These are phyloP conservation scores for Eutrema salsugineum DNA, from an alignment of 441 rosid species.

Conservation along the genomic window DNA sequence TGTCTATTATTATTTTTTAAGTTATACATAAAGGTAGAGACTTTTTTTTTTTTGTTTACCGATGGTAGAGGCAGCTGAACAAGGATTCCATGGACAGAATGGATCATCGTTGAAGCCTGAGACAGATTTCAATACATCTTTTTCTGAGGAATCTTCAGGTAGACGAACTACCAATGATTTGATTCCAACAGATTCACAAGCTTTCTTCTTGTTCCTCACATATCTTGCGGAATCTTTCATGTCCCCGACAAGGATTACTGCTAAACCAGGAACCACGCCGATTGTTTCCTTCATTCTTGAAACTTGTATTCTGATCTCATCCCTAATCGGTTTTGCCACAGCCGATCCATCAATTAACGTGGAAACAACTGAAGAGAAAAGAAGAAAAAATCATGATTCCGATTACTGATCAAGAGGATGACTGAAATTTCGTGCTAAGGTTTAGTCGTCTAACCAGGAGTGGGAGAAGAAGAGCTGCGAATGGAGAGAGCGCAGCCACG, in stretches of 20 bases:
- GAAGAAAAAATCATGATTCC: neutral
- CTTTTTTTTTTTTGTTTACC: conserved; percentile 35
- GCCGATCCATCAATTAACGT: conserved; percentile 86
- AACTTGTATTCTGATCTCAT: conserved; percentile 61
- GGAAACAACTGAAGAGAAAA: conserved; percentile 41
- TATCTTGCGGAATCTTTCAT: conserved; percentile 85
- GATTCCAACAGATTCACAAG: conserved; percentile 83
- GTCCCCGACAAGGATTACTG: conserved; percentile 82
- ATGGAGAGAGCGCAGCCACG: conserved; percentile 29
- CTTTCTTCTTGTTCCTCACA: conserved; percentile 85
- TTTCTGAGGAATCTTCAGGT: conserved; percentile 55
- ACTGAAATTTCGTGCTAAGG: no score
- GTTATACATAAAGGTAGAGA: neutral
- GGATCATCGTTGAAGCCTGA: conserved; percentile 60
- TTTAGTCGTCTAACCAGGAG: no score
- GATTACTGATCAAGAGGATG: neutral
- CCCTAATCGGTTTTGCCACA: conserved; percentile 66
- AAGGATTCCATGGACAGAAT: conserved; percentile 85
- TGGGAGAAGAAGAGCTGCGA: neutral
- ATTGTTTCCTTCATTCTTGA: conserved; percentile 67
- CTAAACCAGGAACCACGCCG: conserved; percentile 76
- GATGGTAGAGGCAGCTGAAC: conserved; percentile 85
- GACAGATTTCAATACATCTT: conserved; percentile 59
- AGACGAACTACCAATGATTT: conserved; percentile 62
- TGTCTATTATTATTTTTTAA: no score